These are phyloP conservation scores for Claviceps sp. DNA, from an alignment of 2,329 filamentous ascomycete species.

Conservation along the genomic window DNA sequence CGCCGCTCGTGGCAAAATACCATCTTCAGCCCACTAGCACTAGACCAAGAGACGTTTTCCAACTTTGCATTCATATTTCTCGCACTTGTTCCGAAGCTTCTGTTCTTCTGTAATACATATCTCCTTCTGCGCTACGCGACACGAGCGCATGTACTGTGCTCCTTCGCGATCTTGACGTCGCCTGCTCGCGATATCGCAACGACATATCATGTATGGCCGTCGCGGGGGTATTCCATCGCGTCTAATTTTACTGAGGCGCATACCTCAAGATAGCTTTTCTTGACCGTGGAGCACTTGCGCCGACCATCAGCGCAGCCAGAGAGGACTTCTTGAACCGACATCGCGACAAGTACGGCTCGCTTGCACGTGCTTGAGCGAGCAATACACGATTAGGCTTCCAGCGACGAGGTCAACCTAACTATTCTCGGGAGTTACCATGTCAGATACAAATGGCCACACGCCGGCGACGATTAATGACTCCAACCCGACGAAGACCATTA, in stretches of 20 bases:
- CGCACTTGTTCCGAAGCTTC: neutral
- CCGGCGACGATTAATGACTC: neutral
- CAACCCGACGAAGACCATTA: slow-evolving; percentile 5
- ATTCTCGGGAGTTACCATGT: neutral
- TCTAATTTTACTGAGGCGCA: slow-evolving; percentile 2
- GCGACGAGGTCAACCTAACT: neutral
- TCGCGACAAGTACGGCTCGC: neutral
- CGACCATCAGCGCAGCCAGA: neutral
- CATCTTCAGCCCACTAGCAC: neutral
- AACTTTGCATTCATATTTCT: neutral
- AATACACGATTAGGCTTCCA: neutral
- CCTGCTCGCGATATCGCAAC: neutral
- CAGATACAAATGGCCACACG: neutral
- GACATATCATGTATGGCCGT: slow-evolving; percentile 6
- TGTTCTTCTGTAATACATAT: no score
- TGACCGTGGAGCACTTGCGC: neutral
- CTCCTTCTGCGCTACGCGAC: neutral
- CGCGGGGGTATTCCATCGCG: neutral
- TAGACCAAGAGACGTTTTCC: neutral
- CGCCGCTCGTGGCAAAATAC: neutral
- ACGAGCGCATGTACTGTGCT: neutral
- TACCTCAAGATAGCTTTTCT: slow-evolving; percentile 2
- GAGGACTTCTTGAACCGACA: neutral
- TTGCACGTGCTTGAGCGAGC: neutral
- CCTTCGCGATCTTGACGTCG: neutral